Conservation (phyloP, 805 yeast genomes). For the Candida maris region DNA sequence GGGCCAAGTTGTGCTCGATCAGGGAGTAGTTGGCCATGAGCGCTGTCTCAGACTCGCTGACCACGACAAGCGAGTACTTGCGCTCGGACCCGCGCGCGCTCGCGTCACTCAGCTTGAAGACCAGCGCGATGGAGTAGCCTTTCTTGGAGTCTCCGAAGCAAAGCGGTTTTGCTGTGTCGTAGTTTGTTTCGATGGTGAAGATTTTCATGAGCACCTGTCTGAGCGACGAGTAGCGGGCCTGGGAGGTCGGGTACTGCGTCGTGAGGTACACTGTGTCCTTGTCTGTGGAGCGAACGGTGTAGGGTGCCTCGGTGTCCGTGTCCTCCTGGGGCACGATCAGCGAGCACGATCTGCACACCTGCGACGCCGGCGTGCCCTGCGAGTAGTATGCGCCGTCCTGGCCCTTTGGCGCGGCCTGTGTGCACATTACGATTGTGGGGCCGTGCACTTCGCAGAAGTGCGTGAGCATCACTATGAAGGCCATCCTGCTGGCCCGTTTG, state of each 20-base stretch:
- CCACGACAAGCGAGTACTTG: conserved; percentile 57
- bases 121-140: conserved; percentile 57
- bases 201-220: conserved; percentile 60
- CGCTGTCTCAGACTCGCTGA: conserved; percentile 50
- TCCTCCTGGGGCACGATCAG: conserved; percentile 43
- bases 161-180: conserved; percentile 56
- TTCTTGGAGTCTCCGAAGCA: conserved; percentile 58
- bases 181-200: conserved; percentile 62
- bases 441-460: conserved; percentile 82
- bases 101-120: conserved; percentile 59
- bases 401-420: conserved; percentile 40
- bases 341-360: conserved; percentile 56
- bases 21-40: conserved; percentile 55
- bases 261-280: conserved; percentile 38
- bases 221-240: conserved; percentile 49
- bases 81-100: conserved; percentile 75
- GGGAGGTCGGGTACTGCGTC: conserved; percentile 57
- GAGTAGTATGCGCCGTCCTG: conserved; percentile 34
- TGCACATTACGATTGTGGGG: conserved; percentile 61
- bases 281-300: conserved; percentile 30
- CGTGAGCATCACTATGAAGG: conserved; percentile 52
- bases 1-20: conserved; percentile 38
- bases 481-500: too few relatives aligned
- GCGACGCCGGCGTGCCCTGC: conserved; percentile 33
- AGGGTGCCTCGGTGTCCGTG: conserved; percentile 8